These are phyloP conservation scores for Ogataea pignaliae DNA, from an alignment of 805 yeast species.

Conservation along the genomic window DNA sequence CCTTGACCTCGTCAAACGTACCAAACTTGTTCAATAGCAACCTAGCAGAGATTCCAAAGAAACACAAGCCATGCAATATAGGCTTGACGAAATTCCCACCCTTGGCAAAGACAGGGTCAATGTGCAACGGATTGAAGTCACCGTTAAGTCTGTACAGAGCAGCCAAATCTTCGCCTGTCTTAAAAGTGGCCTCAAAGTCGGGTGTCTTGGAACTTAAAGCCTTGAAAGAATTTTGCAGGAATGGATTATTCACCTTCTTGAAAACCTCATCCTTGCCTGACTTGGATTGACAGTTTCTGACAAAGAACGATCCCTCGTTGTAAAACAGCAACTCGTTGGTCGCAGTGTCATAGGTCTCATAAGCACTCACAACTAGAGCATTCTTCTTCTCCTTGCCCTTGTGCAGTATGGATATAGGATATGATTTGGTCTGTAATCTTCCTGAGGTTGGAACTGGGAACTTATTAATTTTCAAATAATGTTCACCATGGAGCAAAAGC, in stretches of 20 bases:
- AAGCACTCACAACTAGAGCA: slow-evolving; percentile 71
- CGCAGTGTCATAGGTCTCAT: slow-evolving; percentile 59
- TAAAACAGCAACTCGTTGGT: slow-evolving; percentile 70
- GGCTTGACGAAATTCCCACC: slow-evolving; percentile 84
- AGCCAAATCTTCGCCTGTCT: slow-evolving; percentile 71
- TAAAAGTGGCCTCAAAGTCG: slow-evolving; percentile 56
- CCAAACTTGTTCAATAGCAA: slow-evolving; percentile 78
- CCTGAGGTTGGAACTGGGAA: slow-evolving; percentile 79
- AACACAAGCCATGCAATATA: slow-evolving; percentile 88
- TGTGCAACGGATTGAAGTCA: slow-evolving; percentile 92
- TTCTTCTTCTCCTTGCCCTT: slow-evolving; percentile 59
- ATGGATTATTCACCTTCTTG: slow-evolving; percentile 43
- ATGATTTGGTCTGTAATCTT: slow-evolving; percentile 52
- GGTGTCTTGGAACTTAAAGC: slow-evolving; percentile 49
- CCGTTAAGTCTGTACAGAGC: slow-evolving; percentile 89
- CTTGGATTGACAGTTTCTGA: slow-evolving; percentile 66
- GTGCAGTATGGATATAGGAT: slow-evolving; percentile 71
- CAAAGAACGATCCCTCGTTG: slow-evolving; percentile 80
- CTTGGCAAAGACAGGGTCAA: slow-evolving; percentile 86
- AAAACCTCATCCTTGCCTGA: slow-evolving; percentile 45
- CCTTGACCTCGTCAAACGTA: slow-evolving; percentile 76
- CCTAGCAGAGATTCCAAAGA: slow-evolving; percentile 79
- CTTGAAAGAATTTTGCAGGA: slow-evolving; percentile 58
- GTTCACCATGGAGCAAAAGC: slow-evolving; percentile 92
- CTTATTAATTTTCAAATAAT: slow-evolving; percentile 70